A percentile compares a stretch with the other conserved stretches of the same genome.
Evolutionary conservation across 2,329 filamentous ascomycete genomes (phyloP).

Genomic region (Triangularia verruculosa): DNA sequence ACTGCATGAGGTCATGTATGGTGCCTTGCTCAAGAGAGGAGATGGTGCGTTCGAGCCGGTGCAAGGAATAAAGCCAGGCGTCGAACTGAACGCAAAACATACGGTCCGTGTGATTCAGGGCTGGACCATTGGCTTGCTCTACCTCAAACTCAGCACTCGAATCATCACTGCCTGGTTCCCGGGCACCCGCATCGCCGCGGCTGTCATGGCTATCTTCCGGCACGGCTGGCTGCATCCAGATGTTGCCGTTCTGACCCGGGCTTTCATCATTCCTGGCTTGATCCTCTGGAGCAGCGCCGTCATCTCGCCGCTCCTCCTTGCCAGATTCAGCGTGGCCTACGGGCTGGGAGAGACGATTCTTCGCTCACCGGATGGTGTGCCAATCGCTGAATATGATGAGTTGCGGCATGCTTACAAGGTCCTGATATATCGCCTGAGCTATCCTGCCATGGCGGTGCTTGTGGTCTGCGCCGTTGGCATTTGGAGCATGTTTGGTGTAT

Average conservation of each 20-base stretch:
- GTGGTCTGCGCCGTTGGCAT: slow-evolving; percentile 44
- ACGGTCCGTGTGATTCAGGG: slow-evolving; percentile 85
- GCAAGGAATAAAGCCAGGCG: slow-evolving; percentile 31
- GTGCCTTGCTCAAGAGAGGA: slow-evolving; percentile 16
- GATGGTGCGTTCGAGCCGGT: slow-evolving; percentile 25
- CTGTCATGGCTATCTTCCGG: slow-evolving; percentile 69
- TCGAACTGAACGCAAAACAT: slow-evolving; percentile 47
- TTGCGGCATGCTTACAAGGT: slow-evolving; percentile 32
- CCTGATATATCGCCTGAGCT: slow-evolving; percentile 59
- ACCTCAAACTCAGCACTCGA: slow-evolving; percentile 75
- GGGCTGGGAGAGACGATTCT: slow-evolving; percentile 24
- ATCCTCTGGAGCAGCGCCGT: slow-evolving; percentile 63
- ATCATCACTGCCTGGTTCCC: slow-evolving; percentile 66
- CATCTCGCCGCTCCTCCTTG: slow-evolving; percentile 59
- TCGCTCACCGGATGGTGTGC: background rate
- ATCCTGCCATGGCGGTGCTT: slow-evolving; percentile 61
- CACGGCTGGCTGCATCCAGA: slow-evolving; percentile 79
- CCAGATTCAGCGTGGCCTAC: slow-evolving; percentile 47
- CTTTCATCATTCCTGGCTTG: slow-evolving; percentile 75
- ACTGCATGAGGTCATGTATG: slow-evolving; percentile 72
- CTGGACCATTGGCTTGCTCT: slow-evolving; percentile 90
- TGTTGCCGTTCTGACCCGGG: slow-evolving; percentile 73
- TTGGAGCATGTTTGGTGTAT: slow-evolving; percentile 56
- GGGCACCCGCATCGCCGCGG: slow-evolving; percentile 67
- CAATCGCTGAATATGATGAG: slow-evolving; percentile 19